Base-by-base conservation (phyloP, 257 asterid species). In the Jacaranda copaia region DNA sequence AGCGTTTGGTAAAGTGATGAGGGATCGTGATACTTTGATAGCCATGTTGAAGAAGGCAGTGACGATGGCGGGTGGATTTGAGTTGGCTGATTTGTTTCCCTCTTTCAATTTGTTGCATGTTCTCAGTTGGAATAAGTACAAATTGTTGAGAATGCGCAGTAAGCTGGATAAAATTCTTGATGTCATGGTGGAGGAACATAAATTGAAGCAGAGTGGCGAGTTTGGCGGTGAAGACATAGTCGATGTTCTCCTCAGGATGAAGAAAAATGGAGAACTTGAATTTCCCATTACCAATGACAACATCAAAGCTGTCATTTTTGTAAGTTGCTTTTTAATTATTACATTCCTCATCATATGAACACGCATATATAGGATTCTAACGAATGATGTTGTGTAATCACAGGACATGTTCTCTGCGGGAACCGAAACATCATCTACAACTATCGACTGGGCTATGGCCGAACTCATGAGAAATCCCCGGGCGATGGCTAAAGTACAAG, bases 301-400 rank as follows among this genome's bases (percentile, higher is more conserved):
- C 75, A 74, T 82, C 78, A 85, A 80, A 75, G 87, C 81, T 1
- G 36, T 85, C 39, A 61, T 82, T 12, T 80, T 79, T 11, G 85
- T 85, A 60, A 80, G 83, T 32, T 3, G 1, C 32, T 25, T 25
- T 25, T 25, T 25, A 25, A 25, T 25, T 25, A 25, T 25, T 25
- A 25, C 32, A 25, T 25, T 25, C 32, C 32, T 25, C 32, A 25
- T 25, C 32, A 25, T 25, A 25, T 25, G 32, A 25, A 25, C 32
- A 25, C 32, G 32, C 32, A 25, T 25, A 25, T 25, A 25, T 25
- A 25, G 32, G 32, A 25, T 25, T 25, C 32, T 25, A 25, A 25
- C 32, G 32, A 25, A 25, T 25, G 32, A 25, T 25, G 32, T 25
- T 25, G 32, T 25, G 32, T 25, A 13, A 8, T n/a, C 2, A 46